Evolutionary conservation across 305 asterid genomes (phyloP), one percentile per base, ranked within the genome.

Genomic region (Fraxinus platypoda): DNA sequence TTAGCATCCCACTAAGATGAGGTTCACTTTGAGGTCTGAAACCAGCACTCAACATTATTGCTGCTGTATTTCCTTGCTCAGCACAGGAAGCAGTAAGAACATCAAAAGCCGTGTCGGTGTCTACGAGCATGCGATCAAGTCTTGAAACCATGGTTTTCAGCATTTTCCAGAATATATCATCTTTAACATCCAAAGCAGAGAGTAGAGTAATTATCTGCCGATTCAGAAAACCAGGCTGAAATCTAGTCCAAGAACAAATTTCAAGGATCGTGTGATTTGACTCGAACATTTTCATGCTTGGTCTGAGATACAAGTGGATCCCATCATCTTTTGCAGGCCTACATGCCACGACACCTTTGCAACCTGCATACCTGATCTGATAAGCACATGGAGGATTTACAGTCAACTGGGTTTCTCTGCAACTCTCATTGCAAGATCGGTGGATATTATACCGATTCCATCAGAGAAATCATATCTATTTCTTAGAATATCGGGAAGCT

Each of bases 231-330:
- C 97, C 98, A 8, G 98, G 94, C 88, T 93, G 98, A 79, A 90
- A 91, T 49, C 94, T 84, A 21, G 95, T 88, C 99, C 99, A 95
- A 17, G 97, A 92, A 87, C 98, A 95, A 64, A 95, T 95, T 87
- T 95, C 99, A n/a, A 95, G 95, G 15, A 89, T 84, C 2, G 87
- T 91, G 83, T 95, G 99, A 19, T 77, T 30, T 0, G 99, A 94
- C 11, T 87, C 95, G 17, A 95, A 95, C 79, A 92, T 94, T 84
- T 37, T 88, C 99, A 94, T 95, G 77, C 98, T 95, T 26, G 70
- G 34, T 80, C 99, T 88, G 74, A 95, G 93, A 78, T 79, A 85
- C 76, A 95, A 87, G 35, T 82, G 89, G 71, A 52, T 34, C 8
- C 88, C 89, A 23, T 84, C 89, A 17, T 46, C 59, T 84, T 79